Evolutionary conservation across 2,329 filamentous ascomycete genomes (phyloP).

Genomic region (Diaporthe longicolla): DNA sequence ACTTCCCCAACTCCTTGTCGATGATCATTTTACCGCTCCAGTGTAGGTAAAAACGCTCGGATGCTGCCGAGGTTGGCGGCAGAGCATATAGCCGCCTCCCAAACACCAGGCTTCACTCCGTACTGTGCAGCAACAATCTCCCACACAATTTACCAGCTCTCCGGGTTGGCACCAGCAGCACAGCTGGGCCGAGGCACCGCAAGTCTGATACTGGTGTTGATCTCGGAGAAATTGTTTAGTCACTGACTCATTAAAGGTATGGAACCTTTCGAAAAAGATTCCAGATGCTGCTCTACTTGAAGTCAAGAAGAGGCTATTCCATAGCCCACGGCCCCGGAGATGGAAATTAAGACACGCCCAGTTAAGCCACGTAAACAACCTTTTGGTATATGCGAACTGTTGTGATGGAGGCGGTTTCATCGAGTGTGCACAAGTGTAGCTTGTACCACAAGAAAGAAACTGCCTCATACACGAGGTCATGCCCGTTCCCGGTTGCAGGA

Average conservation of each 20-base stretch:
- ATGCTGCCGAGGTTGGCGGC: constrained; percentile 31
- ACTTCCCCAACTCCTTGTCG: constrained; percentile 5
- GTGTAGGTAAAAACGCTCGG: constrained; percentile 14
- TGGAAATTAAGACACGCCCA: background rate
- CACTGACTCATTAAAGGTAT: background rate
- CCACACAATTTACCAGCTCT: constrained; percentile 12
- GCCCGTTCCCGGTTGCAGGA: too few species aligned
- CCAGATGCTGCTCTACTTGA: background rate
- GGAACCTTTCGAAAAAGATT: background rate
- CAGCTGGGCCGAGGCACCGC: constrained; percentile 26
- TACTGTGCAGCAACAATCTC: constrained; percentile 17
- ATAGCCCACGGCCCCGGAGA: background rate
- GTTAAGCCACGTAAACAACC: background rate
- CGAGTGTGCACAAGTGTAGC: constrained; percentile 1
- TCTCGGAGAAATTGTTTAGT: background rate
- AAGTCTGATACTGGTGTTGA: constrained; percentile 3
- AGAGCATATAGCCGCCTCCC: constrained; percentile 20
- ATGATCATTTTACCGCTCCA: constrained; percentile 30
- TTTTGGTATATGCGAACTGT: background rate
- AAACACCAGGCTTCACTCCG: background rate
- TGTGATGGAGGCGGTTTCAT: background rate
- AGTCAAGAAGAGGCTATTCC: background rate
- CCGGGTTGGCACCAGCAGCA: constrained; percentile 8
- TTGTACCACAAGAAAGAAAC: background rate
- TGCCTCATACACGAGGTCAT: background rate